Percentiles rank a stretch among this genome's conserved stretches.
phyloP scores from a whole-genome alignment of 2,329 filamentous ascomycete genomes.

The Aspergillus flavus region DNA sequence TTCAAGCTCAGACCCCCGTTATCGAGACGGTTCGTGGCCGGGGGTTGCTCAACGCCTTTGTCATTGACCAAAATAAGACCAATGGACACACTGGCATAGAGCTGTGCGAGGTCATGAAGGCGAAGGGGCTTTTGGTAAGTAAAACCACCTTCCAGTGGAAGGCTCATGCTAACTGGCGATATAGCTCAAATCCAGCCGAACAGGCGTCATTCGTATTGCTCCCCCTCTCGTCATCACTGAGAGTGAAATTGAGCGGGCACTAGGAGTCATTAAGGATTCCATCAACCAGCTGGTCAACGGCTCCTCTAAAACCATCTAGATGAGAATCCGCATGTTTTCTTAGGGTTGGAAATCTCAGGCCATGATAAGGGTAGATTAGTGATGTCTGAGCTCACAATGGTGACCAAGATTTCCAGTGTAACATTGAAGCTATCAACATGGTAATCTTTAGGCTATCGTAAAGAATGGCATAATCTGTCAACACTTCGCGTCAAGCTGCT shows the following conservation, averaged over 20 bases:
- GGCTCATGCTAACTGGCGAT: neutral
- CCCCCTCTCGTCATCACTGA: slow-evolving; percentile 94
- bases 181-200: neutral
- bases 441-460: too few relatives aligned
- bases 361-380: too few relatives aligned
- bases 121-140: slow-evolving; percentile 87
- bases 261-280: slow-evolving; percentile 73
- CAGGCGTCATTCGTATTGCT: slow-evolving; percentile 97
- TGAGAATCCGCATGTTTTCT: too few relatives aligned
- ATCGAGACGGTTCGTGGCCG: slow-evolving; percentile 86
- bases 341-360: too few relatives aligned
- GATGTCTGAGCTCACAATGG: too few relatives aligned
- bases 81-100: slow-evolving; percentile 92
- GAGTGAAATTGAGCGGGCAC: slow-evolving; percentile 74
- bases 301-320: too few relatives aligned
- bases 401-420: too few relatives aligned
- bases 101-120: slow-evolving; percentile 91
- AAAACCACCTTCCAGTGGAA: neutral
- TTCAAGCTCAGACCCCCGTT: slow-evolving; percentile 69
- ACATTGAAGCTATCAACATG: too few relatives aligned
- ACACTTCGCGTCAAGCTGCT: too few relatives aligned
- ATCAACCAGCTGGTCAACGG: too few relatives aligned
- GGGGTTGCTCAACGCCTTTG: slow-evolving; percentile 90
- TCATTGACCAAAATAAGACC: slow-evolving; percentile 88
- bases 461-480: too few relatives aligned